Percentiles rank a stretch among this genome's conserved stretches.
Conservation (phyloP, 2,329 filamentous ascomycete species). For the Verticillium albo-atrum region DNA sequence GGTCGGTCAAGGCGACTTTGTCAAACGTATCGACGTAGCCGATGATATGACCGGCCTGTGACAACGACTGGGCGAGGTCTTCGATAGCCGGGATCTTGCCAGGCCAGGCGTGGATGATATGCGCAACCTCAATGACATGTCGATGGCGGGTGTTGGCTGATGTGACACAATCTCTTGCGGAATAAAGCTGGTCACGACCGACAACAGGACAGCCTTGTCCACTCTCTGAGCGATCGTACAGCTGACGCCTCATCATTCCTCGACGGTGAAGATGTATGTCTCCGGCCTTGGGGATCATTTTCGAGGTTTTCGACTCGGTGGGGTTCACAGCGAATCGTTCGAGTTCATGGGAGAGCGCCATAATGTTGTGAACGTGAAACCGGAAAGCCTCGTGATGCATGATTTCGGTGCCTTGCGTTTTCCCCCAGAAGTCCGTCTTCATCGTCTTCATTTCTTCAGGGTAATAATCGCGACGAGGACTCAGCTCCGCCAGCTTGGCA, state of each 20-base stretch:
- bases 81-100: slow-evolving; percentile 8
- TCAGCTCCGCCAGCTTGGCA: slow-evolving; percentile 19
- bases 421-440: slow-evolving; percentile 29
- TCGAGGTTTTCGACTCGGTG: too few species aligned
- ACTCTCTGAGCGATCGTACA: slow-evolving; percentile 14
- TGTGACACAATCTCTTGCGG: background rate
- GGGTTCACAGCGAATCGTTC: too few species aligned
- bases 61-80: slow-evolving; percentile 8
- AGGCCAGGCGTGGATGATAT: slow-evolving; percentile 14
- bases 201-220: background rate
- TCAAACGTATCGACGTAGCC: slow-evolving; percentile 26
- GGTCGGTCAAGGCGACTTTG: slow-evolving; percentile 30
- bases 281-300: slow-evolving; percentile 14
- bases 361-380: slow-evolving; percentile 21
- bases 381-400: slow-evolving; percentile 34
- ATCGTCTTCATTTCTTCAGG: slow-evolving; percentile 24
- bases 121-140: slow-evolving; percentile 12
- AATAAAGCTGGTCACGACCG: too few species aligned
- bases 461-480: slow-evolving; percentile 28
- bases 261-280: slow-evolving; percentile 9
- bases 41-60: slow-evolving; percentile 22
- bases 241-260: slow-evolving; percentile 19
- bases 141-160: slow-evolving; percentile 6
- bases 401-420: slow-evolving; percentile 17
- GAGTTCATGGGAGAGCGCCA: slow-evolving; percentile 18